Conservation (phyloP, 1,284 basidiomycete species). For the Moesziomyces antarcticus region DNA sequence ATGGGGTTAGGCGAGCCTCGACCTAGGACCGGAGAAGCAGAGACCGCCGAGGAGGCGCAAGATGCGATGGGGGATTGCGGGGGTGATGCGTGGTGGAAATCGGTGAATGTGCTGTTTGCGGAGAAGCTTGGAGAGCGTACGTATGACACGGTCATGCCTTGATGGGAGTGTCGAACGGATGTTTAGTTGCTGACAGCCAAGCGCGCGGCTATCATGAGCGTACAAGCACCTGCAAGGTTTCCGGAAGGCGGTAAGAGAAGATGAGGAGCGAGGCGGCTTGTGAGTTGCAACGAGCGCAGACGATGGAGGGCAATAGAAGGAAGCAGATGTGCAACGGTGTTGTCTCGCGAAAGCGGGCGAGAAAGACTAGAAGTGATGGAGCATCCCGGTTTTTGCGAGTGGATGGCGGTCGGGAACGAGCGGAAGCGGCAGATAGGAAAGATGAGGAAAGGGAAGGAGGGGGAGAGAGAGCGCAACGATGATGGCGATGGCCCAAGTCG, state of each 20-base stretch:
- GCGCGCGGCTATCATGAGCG: not conserved
- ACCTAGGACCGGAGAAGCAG: slow-evolving; percentile 17
- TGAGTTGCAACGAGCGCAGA: not conserved
- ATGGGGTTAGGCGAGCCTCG: slow-evolving; percentile 6
- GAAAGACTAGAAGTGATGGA: not conserved
- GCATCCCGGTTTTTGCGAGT: not conserved
- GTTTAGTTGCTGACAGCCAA: not conserved
- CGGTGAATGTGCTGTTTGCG: slow-evolving; percentile 14
- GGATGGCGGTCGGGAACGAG: not conserved
- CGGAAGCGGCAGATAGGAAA: too few relatives aligned
- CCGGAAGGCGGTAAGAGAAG: too few relatives aligned
- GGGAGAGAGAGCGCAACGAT: not conserved
- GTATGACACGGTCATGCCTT: slow-evolving; percentile 48
- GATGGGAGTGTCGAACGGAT: not conserved
- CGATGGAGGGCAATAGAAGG: not conserved
- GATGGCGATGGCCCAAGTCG: not conserved
- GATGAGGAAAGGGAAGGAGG: not conserved
- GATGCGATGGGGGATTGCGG: slow-evolving; percentile 22
- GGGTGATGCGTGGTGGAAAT: slow-evolving; percentile 18
- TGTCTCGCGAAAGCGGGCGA: not conserved
- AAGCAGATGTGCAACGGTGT: not conserved
- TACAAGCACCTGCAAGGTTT: not conserved
- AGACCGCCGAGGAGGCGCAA: slow-evolving; percentile 7
- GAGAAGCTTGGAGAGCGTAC: slow-evolving; percentile 42
- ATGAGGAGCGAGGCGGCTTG: too few relatives aligned